Evolutionary conservation across 1,284 basidiomycete species (phyloP).

Genomic region (Rhodotorula sp.): DNA sequence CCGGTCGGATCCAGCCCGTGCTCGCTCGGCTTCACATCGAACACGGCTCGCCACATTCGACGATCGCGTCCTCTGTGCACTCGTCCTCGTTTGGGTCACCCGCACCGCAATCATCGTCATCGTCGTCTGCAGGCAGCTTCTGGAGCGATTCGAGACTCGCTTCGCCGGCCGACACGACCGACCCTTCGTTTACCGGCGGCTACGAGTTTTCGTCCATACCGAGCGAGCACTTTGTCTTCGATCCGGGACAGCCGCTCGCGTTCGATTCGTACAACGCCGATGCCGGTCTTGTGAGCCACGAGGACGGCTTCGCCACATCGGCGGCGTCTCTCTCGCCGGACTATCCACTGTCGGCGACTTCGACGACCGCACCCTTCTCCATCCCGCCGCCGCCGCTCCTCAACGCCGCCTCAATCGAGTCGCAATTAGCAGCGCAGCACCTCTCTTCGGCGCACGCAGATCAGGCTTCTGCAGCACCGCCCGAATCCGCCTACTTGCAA

Average conservation of each 20-base stretch:
- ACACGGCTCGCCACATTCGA: slow-evolving; percentile 4
- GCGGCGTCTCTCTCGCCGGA: too few relatives aligned
- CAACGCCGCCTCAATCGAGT: too few relatives aligned
- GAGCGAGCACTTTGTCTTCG: slow-evolving; percentile 6
- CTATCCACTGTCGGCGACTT: too few relatives aligned
- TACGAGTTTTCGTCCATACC: not conserved
- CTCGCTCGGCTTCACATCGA: slow-evolving; percentile 4
- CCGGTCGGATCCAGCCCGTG: slow-evolving; percentile 1
- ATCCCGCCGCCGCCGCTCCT: too few relatives aligned
- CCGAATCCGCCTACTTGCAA: too few relatives aligned
- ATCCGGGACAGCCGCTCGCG: slow-evolving; percentile 2
- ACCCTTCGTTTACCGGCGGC: not conserved
- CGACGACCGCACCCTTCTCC: too few relatives aligned
- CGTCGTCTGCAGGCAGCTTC: not conserved
- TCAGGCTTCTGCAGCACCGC: too few relatives aligned
- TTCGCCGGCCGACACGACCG: slow-evolving; percentile 14
- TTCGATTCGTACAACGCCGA: not conserved
- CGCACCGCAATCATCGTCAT: not conserved
- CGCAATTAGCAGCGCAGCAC: too few relatives aligned
- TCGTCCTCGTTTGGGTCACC: not conserved
- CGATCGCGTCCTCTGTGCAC: not conserved
- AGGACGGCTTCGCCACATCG: too few relatives aligned
- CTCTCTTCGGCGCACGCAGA: too few relatives aligned
- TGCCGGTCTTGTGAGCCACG: not conserved
- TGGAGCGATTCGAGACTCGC: slow-evolving; percentile 16